Conservation (phyloP, 2,329 filamentous ascomycete species). For the Pezicula rhizophila region DNA sequence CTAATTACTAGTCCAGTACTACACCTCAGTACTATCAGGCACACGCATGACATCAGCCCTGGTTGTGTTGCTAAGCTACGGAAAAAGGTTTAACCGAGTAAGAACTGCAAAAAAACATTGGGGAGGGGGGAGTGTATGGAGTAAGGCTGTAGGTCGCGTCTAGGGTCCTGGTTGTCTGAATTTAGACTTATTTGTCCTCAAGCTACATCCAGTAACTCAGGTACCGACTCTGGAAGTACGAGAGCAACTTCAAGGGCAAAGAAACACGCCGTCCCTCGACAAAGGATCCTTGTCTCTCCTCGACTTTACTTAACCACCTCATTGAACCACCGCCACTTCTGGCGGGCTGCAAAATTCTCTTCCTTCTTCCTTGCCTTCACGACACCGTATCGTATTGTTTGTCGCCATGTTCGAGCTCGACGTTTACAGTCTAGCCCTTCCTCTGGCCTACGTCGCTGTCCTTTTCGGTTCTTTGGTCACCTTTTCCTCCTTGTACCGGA, state of each 20-base stretch:
- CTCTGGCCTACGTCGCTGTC: constrained; percentile 83
- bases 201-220: background rate
- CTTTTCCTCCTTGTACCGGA: constrained; percentile 89
- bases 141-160: too few relatives aligned
- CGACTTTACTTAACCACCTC: too few relatives aligned
- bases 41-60: background rate
- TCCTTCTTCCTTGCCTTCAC: too few relatives aligned
- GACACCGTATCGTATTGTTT: background rate
- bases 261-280: too few relatives aligned
- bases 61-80: background rate
- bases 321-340: too few relatives aligned
- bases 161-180: background rate
- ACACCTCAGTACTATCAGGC: too few relatives aligned
- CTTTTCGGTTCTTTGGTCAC: constrained; percentile 83
- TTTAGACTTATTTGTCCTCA: constrained; percentile 2
- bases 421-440: constrained; percentile 81
- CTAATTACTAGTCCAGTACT: too few relatives aligned
- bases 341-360: too few relatives aligned
- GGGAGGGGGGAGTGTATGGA: too few relatives aligned
- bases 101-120: too few relatives aligned
- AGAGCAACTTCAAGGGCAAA: background rate
- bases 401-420: constrained; percentile 43
- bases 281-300: too few relatives aligned
- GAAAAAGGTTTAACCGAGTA: too few relatives aligned
- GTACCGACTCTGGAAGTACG: background rate